Conservation (phyloP, 78 protist species). For the Acrasis kona region DNA sequence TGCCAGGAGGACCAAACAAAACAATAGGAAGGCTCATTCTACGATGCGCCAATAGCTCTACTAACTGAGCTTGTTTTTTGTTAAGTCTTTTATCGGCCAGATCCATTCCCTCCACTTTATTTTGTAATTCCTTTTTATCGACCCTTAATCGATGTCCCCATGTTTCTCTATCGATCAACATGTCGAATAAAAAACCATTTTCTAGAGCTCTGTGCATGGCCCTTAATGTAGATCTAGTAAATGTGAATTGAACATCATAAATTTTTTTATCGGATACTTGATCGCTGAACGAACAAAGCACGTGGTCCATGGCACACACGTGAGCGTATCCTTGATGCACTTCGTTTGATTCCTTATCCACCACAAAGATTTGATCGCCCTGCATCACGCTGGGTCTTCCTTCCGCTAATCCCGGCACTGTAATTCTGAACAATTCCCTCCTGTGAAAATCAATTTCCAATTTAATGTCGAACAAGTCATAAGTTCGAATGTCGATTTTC, state of each 20-base stretch:
- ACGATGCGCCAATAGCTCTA: not conserved
- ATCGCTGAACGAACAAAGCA: not conserved
- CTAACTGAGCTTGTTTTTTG: too few species aligned
- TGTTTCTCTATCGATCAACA: not conserved
- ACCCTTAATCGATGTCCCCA: not conserved
- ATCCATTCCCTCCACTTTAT: not conserved
- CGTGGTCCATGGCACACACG: not conserved
- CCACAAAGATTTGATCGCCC: not conserved
- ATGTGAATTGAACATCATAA: not conserved
- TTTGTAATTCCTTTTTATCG: not conserved
- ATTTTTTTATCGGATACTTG: not conserved
- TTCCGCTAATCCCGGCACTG: not conserved
- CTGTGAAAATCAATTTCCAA: not conserved
- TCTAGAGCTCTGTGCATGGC: not conserved
- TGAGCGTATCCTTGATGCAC: not conserved
- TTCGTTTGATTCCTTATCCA: not conserved
- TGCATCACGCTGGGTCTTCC: not conserved
- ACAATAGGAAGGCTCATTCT: conserved; percentile 23
- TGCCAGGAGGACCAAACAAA: conserved; percentile 56
- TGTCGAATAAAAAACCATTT: too few species aligned
- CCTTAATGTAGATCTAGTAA: not conserved
- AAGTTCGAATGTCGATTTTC: not conserved
- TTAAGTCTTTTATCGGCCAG: too few species aligned
- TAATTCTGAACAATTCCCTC: not conserved
- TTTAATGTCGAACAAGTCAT: not conserved